phyloP scores from a whole-genome alignment of 495 filamentous ascomycete species.

The Trypethelium eluteriae region DNA sequence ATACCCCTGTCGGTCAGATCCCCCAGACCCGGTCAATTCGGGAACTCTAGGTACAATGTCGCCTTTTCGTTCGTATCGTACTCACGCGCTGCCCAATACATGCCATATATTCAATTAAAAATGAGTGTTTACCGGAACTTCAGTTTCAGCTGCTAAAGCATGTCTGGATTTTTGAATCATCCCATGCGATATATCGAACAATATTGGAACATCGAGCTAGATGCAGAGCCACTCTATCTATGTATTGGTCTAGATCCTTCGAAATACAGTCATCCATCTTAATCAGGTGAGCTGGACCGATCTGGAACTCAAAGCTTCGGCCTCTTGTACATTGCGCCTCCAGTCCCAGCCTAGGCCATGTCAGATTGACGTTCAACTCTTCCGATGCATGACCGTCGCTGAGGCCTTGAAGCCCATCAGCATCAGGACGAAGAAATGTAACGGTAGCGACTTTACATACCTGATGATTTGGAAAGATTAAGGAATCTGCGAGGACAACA shows the following conservation, averaged over 20 bases:
- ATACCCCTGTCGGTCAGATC: not conserved
- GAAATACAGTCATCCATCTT: not conserved
- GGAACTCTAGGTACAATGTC: no score
- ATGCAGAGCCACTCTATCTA: not conserved
- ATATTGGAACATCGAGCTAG: no score
- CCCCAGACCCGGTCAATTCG: no score
- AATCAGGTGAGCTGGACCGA: not conserved
- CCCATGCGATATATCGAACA: no score
- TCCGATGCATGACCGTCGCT: constrained; percentile 50
- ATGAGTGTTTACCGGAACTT: no score
- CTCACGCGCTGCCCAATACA: no score
- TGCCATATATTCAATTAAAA: no score
- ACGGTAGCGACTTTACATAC: constrained; percentile 39
- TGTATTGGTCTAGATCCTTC: not conserved
- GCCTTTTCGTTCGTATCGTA: no score
- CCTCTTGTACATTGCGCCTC: constrained; percentile 37
- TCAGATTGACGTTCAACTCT: constrained; percentile 28
- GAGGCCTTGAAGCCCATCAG: constrained; percentile 33
- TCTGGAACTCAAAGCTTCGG: constrained; percentile 5
- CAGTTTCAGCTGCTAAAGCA: no score
- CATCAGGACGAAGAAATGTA: constrained; percentile 14
- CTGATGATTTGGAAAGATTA: constrained; percentile 90
- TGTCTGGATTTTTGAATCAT: no score
- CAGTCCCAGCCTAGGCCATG: constrained; percentile 32
- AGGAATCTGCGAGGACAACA: constrained; percentile 85